phyloP scores from a whole-genome alignment of 768 basidiomycete species.

The Trichaptum fuscoviolaceum region DNA sequence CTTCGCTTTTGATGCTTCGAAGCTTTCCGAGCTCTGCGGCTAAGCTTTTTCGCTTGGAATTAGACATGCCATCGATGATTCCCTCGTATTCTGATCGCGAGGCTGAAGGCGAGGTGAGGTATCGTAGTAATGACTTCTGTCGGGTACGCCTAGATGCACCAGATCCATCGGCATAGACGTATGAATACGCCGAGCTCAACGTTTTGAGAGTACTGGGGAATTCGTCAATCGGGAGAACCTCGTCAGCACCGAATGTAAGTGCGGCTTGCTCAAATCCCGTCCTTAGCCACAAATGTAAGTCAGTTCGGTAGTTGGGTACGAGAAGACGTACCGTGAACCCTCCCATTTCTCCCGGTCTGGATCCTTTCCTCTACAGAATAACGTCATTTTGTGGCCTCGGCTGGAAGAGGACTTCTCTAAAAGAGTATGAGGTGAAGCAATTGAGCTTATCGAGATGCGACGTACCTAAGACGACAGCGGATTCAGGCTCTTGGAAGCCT shows the following conservation, averaged over 20 bases:
- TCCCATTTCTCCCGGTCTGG: slow-evolving; percentile 85
- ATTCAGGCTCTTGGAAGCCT: slow-evolving; percentile 90
- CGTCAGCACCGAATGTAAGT: slow-evolving; percentile 72
- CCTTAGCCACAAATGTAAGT: slow-evolving; percentile 24
- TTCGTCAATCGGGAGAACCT: slow-evolving; percentile 50
- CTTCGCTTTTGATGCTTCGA: slow-evolving; percentile 71
- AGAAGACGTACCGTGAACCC: slow-evolving; percentile 56
- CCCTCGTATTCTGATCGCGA: slow-evolving; percentile 46
- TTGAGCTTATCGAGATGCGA: neutral
- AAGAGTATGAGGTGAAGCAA: slow-evolving; percentile 1
- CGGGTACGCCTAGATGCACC: slow-evolving; percentile 37
- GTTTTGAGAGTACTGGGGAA: slow-evolving; percentile 57
- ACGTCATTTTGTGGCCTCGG: slow-evolving; percentile 79
- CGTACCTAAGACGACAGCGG: slow-evolving; percentile 79
- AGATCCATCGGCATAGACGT: slow-evolving; percentile 38
- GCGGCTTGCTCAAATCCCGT: slow-evolving; percentile 64
- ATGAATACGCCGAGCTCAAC: slow-evolving; percentile 40
- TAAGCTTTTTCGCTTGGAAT: slow-evolving; percentile 44
- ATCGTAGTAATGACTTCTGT: slow-evolving; percentile 53
- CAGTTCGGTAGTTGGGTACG: neutral
- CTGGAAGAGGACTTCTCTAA: slow-evolving; percentile 66
- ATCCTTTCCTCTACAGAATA: slow-evolving; percentile 79
- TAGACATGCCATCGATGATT: slow-evolving; percentile 49
- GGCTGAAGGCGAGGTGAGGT: slow-evolving; percentile 30
- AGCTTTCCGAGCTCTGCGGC: slow-evolving; percentile 66